A percentile compares a stretch with the other conserved stretches of the same genome.
phyloP scores from a whole-genome alignment of 768 basidiomycete species.

The Trametes elegans region DNA sequence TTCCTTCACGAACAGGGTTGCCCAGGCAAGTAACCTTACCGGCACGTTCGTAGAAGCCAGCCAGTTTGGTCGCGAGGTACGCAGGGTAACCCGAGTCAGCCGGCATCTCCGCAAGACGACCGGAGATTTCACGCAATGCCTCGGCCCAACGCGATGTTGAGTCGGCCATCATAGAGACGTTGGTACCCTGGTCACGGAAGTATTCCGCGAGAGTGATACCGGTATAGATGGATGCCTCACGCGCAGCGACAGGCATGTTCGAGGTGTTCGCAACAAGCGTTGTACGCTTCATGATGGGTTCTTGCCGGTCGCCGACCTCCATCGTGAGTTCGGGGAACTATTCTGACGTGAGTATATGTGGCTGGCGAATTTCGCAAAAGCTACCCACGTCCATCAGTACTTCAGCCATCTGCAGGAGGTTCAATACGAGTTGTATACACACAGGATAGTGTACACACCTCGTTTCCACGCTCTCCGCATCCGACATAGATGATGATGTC shows the following conservation, averaged over 20 bases:
- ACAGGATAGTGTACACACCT: constrained; percentile 45
- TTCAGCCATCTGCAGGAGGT: constrained; percentile 74
- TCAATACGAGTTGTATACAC: constrained; percentile 3
- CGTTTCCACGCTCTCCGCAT: constrained; percentile 98
- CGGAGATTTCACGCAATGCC: constrained; percentile 97
- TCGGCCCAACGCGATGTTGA: constrained; percentile 99
- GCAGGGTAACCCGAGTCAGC: constrained; percentile 99
- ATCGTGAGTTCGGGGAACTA: constrained; percentile 90
- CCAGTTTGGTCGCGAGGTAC: constrained; percentile 92
- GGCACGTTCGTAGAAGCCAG: constrained; percentile 97
- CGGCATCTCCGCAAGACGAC: constrained; percentile 99
- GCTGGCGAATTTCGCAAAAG: not conserved
- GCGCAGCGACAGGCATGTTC: constrained; percentile 99
- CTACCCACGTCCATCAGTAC: constrained; percentile 89
- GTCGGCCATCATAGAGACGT: constrained; percentile 99
- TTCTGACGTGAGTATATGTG: not conserved
- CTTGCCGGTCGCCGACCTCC: constrained; percentile 89
- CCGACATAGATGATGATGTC: constrained; percentile 99
- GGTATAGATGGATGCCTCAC: constrained; percentile 99
- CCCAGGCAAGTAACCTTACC: constrained; percentile 94
- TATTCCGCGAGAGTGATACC: constrained; percentile 99
- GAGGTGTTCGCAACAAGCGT: constrained; percentile 99
- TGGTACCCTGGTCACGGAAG: constrained; percentile 97
- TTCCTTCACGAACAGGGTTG: constrained; percentile 82
- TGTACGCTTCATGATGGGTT: constrained; percentile 99